Conservation (phyloP, 2,329 filamentous ascomycete species). For the Leptographium procerum region DNA sequence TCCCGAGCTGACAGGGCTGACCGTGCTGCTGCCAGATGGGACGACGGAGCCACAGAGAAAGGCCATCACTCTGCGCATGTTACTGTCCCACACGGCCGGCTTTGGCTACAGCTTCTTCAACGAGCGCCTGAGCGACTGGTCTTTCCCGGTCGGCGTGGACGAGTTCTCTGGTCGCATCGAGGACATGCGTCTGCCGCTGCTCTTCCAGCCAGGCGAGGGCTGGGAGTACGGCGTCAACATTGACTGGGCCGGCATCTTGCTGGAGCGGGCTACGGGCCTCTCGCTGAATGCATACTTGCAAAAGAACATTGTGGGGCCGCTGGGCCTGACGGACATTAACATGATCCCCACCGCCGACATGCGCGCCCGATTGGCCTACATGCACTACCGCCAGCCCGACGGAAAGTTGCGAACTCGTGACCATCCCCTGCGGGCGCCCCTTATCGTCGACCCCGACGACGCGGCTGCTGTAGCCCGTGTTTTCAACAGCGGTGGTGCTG, state of each 20-base stretch:
- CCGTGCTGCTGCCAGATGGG: constrained; percentile 30
- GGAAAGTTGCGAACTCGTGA: constrained; percentile 28
- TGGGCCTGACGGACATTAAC: constrained; percentile 32
- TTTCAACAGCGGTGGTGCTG: constrained; percentile 31
- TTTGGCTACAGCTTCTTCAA: constrained; percentile 48
- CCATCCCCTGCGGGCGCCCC: constrained; percentile 11
- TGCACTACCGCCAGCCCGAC: constrained; percentile 37
- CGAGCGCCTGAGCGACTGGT: constrained; percentile 33
- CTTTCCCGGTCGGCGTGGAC: constrained; percentile 38
- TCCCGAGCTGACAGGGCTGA: constrained; percentile 35
- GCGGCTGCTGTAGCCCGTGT: neutral
- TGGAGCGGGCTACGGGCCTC: constrained; percentile 29
- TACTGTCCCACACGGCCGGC: constrained; percentile 43
- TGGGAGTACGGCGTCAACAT: constrained; percentile 39
- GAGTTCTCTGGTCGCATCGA: constrained; percentile 43
- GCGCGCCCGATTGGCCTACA: constrained; percentile 39
- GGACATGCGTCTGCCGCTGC: constrained; percentile 30
- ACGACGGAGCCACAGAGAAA: constrained; percentile 31
- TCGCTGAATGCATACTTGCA: constrained; percentile 32
- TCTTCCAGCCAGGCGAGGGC: constrained; percentile 31
- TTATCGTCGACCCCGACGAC: constrained; percentile 6
- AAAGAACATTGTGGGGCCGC: constrained; percentile 30
- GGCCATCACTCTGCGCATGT: constrained; percentile 45
- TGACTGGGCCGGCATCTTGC: constrained; percentile 36
- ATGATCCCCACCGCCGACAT: constrained; percentile 40